phyloP scores from a whole-genome alignment of 176 grass and related monocot genomes.

The Thalia dealbata region DNA sequence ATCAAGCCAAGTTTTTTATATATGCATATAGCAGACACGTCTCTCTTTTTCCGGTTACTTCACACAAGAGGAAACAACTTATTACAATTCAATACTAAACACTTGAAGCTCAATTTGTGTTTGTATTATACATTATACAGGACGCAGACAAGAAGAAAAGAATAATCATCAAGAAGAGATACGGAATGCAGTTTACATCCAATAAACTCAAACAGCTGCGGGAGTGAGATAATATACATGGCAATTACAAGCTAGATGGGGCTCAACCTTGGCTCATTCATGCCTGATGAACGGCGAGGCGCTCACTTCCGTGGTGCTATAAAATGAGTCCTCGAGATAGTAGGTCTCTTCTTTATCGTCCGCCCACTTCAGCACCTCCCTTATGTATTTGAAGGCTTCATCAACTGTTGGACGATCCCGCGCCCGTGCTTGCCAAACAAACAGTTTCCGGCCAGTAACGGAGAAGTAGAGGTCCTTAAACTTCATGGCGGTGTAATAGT shows the following conservation, averaged over 20 bases:
- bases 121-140: background rate
- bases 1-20: no score
- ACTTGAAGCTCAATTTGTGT: background rate
- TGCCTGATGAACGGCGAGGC: constrained; percentile 67
- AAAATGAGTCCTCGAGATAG: constrained; percentile 67
- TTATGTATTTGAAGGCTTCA: constrained; percentile 72
- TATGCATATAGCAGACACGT: no score
- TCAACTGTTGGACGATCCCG: constrained; percentile 56
- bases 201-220: background rate
- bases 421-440: constrained; percentile 79
- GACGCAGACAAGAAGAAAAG: background rate
- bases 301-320: constrained; percentile 84
- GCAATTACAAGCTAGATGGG: background rate
- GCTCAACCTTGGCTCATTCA: constrained; percentile 22
- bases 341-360: constrained; percentile 58
- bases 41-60: background rate
- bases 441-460: constrained; percentile 52
- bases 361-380: constrained; percentile 82
- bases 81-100: background rate
- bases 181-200: background rate
- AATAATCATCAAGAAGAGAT: background rate
- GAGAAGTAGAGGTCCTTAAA: constrained; percentile 72
- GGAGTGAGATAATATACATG: background rate
- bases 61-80: background rate
- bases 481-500: constrained; percentile 87